Evolutionary conservation across 108 stramenopile species (phyloP), one percentile per base, ranked within the genome.

Genomic region (Skeletonema marinoi): DNA sequence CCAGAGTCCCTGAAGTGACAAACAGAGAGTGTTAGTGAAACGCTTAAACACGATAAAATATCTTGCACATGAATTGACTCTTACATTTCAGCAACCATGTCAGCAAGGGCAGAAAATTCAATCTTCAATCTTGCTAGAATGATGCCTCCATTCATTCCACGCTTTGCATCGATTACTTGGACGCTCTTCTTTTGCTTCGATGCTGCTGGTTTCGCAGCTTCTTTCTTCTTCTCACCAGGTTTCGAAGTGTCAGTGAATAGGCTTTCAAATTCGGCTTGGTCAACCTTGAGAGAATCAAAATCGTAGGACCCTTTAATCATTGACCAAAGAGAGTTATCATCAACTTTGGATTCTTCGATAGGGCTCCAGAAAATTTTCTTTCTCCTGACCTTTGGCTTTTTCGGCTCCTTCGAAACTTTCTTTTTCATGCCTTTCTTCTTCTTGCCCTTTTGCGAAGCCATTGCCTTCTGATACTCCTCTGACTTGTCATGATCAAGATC

Each of bases 331-430:
- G 93, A 94, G 71, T 95, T 91, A 60, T 94, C 81, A 60, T 90
- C 88, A 32, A 97, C 77, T 60, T 88, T 93, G 11, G 77, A 78
- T 44, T 87, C 86, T 63, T 95, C 91, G 25, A 97, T 90, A 1
- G 96, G 90, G 60, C 86, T 97, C 96, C 93, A 97, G 68, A 84
- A 92, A 61, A 97, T 91, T 62, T 97, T 95, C 86, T 97, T 97
- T 42, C 95, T 74, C 21, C 92, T 82, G 8, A 92, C 90, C 65
- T 82, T 83, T 17, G 89, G 89, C 72, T 88, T 89, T 48, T 72
- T 73, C 10, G 80, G 41, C 70, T 70, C 83, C 46, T 75, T 81
- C 12, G 48, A 19, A 71, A 35, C 21, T 25, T 30, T 13, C 6
- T 19, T 66, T 50, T 78, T 78, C 63, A 39, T 59, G 29, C 71